Evolutionary conservation across 1,284 basidiomycete genomes (phyloP).

Genomic region (Malassezia arunalokei): DNA sequence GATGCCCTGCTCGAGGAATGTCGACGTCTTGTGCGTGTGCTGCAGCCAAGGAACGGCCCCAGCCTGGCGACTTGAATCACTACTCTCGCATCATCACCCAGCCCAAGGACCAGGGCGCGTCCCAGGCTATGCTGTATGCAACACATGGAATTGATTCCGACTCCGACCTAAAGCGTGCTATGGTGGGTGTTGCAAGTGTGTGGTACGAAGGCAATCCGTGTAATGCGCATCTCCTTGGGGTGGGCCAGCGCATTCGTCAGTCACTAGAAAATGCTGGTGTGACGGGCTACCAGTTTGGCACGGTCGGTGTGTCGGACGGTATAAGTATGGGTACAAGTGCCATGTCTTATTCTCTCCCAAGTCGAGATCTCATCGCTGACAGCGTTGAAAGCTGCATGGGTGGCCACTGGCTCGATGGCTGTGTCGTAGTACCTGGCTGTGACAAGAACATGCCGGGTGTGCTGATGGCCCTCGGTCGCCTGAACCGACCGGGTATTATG

Average conservation of each 20-base stretch:
- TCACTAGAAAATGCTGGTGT: constrained; percentile 36
- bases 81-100: constrained; percentile 37
- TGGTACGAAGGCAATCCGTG: constrained; percentile 46
- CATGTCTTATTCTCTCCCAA: constrained; percentile 44
- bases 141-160: constrained; percentile 38
- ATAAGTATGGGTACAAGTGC: constrained; percentile 45
- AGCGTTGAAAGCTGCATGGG: constrained; percentile 41
- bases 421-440: constrained; percentile 42
- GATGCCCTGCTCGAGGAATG: constrained; percentile 1
- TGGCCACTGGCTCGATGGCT: constrained; percentile 45
- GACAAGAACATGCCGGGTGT: constrained; percentile 47
- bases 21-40: constrained; percentile 10
- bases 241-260: constrained; percentile 37
- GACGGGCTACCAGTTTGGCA: constrained; percentile 43
- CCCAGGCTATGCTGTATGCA: constrained; percentile 45
- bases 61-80: constrained; percentile 37
- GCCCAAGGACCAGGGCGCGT: constrained; percentile 45
- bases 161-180: constrained; percentile 39
- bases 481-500: constrained; percentile 45
- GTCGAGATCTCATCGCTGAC: constrained; percentile 43
- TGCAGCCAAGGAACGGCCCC: constrained; percentile 15
- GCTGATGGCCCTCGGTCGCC: constrained; percentile 41
- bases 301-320: constrained; percentile 45
- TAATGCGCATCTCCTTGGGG: constrained; percentile 41
- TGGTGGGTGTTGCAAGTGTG: constrained; percentile 42